Evolutionary conservation across 352 stramenopile species (phyloP), one percentile per base, ranked within the genome.

Genomic region (Pythium rishiriense): DNA sequence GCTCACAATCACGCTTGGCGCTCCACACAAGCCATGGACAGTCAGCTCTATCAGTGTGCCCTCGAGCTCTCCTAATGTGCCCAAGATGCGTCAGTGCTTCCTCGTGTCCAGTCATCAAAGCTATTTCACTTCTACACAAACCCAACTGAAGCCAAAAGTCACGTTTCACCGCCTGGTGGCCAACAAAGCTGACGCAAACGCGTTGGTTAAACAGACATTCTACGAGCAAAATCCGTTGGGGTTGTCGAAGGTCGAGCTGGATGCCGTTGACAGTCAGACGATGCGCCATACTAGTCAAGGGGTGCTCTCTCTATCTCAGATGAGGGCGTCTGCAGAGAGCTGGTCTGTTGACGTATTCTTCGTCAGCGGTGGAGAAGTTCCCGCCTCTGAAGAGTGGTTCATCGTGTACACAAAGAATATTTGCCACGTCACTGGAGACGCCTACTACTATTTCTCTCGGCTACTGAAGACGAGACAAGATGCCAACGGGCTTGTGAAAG

Each of bases 361-460:
- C 15, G n/a, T 46, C 39, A 22, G 5, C 6, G 39, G 39, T 46
- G 39, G 39, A 7, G 39, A 46, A 46, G 39, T 46, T 46, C 39
- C 39, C 17, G 17, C 48, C 4, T 24, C 48, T 7, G 48, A 55
- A 42, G 19, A 46, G n/a, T 42, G 50, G 50, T 57, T 46, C n/a
- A 15, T 57, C n/a, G 50, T 57, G 24, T 28, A 57, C 31, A 47
- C 14, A 9, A 57, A 25, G n/a, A 57, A 49, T 28, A 49, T 26
- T 49, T 49, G 19, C 43, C 43, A 49, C 19, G 39, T 22, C 39
- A 46, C 39, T 7, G 39, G 29, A 3, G 50, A 57, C 9, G 28
- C 31, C 5, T 25, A 29, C 31, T 43, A 56, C 49, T 8, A 43
- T 7, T 43, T 56, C 19, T 56, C 24, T 17, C 49, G 25, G 17